Percentiles rank a stretch among this genome's conserved stretches.
Conservation (phyloP, 495 filamentous ascomycete genomes). For the Daldinia childiae region DNA sequence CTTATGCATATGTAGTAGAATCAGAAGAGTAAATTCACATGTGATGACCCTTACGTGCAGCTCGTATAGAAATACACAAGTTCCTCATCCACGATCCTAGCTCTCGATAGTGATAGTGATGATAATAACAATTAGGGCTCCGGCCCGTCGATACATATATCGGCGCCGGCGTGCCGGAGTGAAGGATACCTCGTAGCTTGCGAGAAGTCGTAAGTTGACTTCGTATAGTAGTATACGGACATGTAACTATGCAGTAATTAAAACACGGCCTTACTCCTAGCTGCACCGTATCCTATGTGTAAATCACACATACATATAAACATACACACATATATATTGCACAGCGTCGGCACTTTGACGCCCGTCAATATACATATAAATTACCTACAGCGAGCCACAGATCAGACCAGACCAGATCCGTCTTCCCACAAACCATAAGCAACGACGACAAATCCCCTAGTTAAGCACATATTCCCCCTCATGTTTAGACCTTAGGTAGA, state of each 20-base stretch:
- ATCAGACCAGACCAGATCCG: conserved; percentile 3
- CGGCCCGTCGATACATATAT: conserved; percentile 33
- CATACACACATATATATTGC: neutral
- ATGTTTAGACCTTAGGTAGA: neutral
- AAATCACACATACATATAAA: neutral
- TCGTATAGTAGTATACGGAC: conserved; percentile 1
- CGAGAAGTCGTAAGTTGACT: neutral
- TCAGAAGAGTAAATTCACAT: neutral
- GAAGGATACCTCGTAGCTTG: neutral
- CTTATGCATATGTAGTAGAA: neutral
- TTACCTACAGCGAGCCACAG: conserved; percentile 14
- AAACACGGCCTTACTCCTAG: neutral
- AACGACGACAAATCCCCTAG: neutral
- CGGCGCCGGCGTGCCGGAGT: conserved; percentile 5
- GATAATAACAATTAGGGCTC: conserved; percentile 28
- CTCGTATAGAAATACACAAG: neutral
- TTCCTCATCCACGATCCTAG: neutral
- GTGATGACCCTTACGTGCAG: neutral
- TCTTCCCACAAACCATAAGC: neutral
- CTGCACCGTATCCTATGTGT: neutral
- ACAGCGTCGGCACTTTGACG: conserved; percentile 27
- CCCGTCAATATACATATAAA: conserved; percentile 34
- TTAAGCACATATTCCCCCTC: neutral
- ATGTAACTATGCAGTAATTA: neutral
- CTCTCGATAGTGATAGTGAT: too few species aligned